Conservation (phyloP, 2,329 filamentous ascomycete genomes). For the Hirsutella minnesotensis region DNA sequence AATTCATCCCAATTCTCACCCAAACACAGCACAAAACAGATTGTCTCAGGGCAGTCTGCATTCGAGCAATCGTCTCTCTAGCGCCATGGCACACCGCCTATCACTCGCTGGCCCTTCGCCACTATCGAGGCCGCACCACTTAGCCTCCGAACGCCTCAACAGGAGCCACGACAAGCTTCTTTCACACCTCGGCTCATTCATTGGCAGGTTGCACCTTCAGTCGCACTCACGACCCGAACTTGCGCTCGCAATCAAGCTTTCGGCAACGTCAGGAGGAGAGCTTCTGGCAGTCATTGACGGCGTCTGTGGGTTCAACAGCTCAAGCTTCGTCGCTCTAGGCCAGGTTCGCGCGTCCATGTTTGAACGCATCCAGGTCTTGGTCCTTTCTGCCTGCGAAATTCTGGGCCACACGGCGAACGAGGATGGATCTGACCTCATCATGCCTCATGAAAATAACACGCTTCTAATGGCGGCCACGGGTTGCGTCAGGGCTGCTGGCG, state of each 20-base stretch:
- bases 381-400: constrained; percentile 69
- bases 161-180: constrained; percentile 78
- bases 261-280: constrained; percentile 68
- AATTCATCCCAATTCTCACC: constrained; percentile 11
- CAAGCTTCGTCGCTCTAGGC: constrained; percentile 53
- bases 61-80: constrained; percentile 35
- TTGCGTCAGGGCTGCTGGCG: constrained; percentile 81
- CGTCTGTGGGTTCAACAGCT: constrained; percentile 66
- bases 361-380: constrained; percentile 65
- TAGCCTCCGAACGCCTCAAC: constrained; percentile 75
- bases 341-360: constrained; percentile 67
- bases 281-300: constrained; percentile 71
- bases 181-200: constrained; percentile 84
- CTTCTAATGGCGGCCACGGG: constrained; percentile 70
- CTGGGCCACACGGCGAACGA: constrained; percentile 57
- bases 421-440: constrained; percentile 60
- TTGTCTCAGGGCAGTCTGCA: constrained; percentile 23
- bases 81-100: constrained; percentile 57
- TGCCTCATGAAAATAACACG: constrained; percentile 66
- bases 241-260: constrained; percentile 69
- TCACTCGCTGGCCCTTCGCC: constrained; percentile 61
- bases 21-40: constrained; percentile 17
- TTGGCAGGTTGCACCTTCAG: constrained; percentile 79
- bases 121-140: constrained; percentile 50
- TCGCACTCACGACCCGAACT: constrained; percentile 83